phyloP scores from a whole-genome alignment of 148 eudicot genomes.

The Chenopodium berlandieri region DNA sequence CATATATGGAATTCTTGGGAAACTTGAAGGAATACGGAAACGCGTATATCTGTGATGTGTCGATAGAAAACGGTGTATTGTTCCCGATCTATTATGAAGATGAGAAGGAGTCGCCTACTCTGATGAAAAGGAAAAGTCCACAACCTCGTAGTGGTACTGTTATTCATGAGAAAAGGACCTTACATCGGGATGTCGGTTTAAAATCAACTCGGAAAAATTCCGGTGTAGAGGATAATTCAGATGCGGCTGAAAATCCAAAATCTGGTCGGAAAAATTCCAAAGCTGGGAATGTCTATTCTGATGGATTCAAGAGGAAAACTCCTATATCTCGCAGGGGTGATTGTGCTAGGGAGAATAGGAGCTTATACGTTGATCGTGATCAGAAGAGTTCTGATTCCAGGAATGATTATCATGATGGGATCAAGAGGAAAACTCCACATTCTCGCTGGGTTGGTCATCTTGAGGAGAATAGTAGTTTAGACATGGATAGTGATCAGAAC shows the following conservation, averaged over 20 bases:
- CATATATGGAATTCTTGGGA: slow-evolving; percentile 32
- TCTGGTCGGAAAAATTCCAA: not conserved
- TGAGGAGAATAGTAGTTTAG: slow-evolving; percentile 1
- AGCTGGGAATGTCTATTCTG: not conserved
- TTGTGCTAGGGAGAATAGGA: slow-evolving; percentile 2
- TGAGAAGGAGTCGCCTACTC: slow-evolving; percentile 1
- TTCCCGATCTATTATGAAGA: slow-evolving; percentile 35
- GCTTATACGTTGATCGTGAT: not conserved
- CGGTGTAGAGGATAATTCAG: not conserved
- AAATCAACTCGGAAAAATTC: not conserved
- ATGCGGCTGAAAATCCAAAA: not conserved
- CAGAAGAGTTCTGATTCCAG: too few species aligned
- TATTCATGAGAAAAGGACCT: not conserved
- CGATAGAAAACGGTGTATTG: slow-evolving; percentile 18
- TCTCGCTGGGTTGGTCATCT: not conserved
- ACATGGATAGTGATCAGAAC: not conserved
- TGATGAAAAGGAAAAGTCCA: not conserved
- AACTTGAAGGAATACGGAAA: slow-evolving; percentile 30
- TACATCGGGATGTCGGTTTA: not conserved
- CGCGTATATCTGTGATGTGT: slow-evolving; percentile 34
- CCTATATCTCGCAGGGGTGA: not conserved
- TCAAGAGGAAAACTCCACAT: not conserved
- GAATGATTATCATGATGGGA: not conserved
- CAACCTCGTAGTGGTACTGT: not conserved
- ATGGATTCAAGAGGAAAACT: slow-evolving; percentile 8